phyloP scores from a whole-genome alignment of 2,329 filamentous ascomycete genomes.

The Sordariomycetes sp. region DNA sequence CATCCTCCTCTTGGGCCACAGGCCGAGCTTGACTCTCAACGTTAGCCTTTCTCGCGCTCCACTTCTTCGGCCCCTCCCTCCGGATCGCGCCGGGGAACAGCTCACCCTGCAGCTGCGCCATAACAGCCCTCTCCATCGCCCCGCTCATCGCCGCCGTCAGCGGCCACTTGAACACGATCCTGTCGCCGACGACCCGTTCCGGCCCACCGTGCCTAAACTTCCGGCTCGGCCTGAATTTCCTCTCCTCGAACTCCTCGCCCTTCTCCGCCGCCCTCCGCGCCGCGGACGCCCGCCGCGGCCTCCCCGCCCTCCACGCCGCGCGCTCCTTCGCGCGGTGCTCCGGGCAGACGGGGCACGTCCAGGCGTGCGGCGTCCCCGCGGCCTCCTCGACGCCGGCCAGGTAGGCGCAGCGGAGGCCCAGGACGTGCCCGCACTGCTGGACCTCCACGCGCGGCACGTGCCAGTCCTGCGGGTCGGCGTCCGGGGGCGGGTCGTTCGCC shows the following conservation, averaged over 20 bases:
- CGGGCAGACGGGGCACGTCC: not conserved
- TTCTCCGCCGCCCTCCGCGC: not conserved
- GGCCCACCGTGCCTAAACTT: too few relatives aligned
- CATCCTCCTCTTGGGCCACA: too few relatives aligned
- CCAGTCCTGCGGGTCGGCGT: not conserved
- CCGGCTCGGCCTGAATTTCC: not conserved
- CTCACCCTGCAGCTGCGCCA: not conserved
- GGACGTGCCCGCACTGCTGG: not conserved
- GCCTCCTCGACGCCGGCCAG: not conserved
- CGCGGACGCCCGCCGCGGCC: too few relatives aligned
- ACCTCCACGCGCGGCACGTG: not conserved
- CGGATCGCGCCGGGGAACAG: too few relatives aligned
- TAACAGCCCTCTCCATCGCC: not conserved
- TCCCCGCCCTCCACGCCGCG: not conserved
- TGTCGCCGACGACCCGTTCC: too few relatives aligned
- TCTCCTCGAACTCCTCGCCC: not conserved
- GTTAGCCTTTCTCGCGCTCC: too few relatives aligned
- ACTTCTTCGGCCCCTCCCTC: too few relatives aligned
- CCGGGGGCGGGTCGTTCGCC: too few relatives aligned
- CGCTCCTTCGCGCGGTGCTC: not conserved
- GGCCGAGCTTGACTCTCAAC: too few relatives aligned
- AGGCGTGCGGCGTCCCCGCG: not conserved
- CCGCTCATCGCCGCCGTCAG: not conserved
- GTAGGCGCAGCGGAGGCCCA: not conserved
- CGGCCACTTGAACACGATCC: not conserved